A percentile compares a stretch with the other conserved stretches of the same genome.
phyloP scores from a whole-genome alignment of 345 rosid species.

The Trapa bicornis region DNA sequence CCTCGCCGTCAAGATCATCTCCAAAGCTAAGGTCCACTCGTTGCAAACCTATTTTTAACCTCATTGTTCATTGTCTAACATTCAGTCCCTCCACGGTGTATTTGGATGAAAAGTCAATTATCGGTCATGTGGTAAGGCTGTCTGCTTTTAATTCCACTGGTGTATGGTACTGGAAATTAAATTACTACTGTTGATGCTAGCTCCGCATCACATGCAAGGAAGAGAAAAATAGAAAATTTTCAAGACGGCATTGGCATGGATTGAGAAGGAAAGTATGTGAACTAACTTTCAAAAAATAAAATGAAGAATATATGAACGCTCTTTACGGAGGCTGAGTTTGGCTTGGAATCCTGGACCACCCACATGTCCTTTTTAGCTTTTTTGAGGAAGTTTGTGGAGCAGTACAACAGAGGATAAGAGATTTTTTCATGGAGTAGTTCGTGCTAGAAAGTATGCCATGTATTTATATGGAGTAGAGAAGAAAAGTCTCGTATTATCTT shows the following conservation, averaged over 20 bases:
- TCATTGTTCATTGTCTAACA: neutral
- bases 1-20: constrained; percentile 83
- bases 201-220: neutral
- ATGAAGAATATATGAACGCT: neutral
- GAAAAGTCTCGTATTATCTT: neutral
- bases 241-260: neutral
- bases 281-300: neutral
- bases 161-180: neutral
- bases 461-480: neutral
- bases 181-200: neutral
- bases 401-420: neutral
- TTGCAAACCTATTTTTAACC: neutral
- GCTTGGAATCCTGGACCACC: neutral
- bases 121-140: too few species aligned
- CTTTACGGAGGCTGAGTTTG: neutral
- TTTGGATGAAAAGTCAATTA: too few species aligned
- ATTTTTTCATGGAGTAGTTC: too few species aligned
- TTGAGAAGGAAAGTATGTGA: neutral
- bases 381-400: neutral
- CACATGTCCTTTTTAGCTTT: neutral
- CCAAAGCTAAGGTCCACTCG: constrained; percentile 61
- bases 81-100: neutral
- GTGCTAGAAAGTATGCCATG: neutral
- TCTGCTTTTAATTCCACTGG: neutral
- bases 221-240: neutral